Evolutionary conservation across 176 grass and related monocot species (phyloP).

Genomic region (Aegilops umbellulata): DNA sequence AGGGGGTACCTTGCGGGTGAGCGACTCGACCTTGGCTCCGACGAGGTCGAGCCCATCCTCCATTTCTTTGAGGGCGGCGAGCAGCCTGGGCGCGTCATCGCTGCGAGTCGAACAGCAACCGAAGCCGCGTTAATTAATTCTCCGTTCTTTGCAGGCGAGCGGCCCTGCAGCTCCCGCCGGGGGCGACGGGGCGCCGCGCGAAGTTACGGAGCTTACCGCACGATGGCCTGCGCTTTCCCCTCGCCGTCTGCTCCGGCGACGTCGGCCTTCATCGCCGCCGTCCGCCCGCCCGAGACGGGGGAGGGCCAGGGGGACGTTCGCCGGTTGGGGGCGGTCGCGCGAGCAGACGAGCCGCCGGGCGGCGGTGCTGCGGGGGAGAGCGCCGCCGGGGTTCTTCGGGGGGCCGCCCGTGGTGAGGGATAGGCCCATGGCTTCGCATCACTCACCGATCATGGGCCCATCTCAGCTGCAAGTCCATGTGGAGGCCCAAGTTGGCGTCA

Average conservation of each 20-base stretch:
- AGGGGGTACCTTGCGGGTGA: slow-evolving; percentile 47
- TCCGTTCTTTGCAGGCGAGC: too few relatives aligned
- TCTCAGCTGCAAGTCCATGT: too few relatives aligned
- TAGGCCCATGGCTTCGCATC: too few relatives aligned
- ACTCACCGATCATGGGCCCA: too few relatives aligned
- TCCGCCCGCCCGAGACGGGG: background rate
- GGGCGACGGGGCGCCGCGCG: background rate
- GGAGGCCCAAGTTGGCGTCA: too few relatives aligned
- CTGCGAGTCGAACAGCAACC: too few relatives aligned
- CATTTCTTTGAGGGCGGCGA: slow-evolving; percentile 73
- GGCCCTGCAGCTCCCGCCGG: too few relatives aligned
- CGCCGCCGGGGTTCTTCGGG: too few relatives aligned
- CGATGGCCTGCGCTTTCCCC: background rate
- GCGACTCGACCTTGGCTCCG: slow-evolving; percentile 53
- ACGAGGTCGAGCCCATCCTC: slow-evolving; percentile 69
- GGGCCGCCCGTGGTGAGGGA: too few relatives aligned
- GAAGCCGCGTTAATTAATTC: too few relatives aligned
- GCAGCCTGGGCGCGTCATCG: slow-evolving; percentile 55
- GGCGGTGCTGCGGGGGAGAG: background rate
- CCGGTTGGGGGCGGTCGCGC: background rate
- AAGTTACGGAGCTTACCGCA: background rate
- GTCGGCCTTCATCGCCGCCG: background rate
- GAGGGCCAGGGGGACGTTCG: background rate
- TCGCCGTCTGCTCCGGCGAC: background rate
- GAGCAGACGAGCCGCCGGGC: too few relatives aligned